Base-by-base conservation (phyloP, 352 stramenopile species). In the Hyphochytrium catenoides region DNA sequence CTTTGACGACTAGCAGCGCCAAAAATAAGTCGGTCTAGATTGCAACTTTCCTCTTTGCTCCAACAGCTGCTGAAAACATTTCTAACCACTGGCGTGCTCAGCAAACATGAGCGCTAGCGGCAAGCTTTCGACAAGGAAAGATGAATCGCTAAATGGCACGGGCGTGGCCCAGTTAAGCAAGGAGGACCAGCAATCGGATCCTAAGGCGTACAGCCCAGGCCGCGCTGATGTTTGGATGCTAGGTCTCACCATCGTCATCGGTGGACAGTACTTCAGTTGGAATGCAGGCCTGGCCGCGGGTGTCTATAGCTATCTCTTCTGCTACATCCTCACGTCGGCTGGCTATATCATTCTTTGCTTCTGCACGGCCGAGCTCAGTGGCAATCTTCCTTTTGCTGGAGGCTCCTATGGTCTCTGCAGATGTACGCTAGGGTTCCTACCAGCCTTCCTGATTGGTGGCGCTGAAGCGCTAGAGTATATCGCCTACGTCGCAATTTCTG, bases 151-250 rank as follows among this genome's bases (percentile, higher is more conserved):
- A n/a, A n/a, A n/a, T n/a, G n/a, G n/a, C n/a, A n/a, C n/a, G n/a
- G n/a, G n/a, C n/a, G n/a, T n/a, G n/a, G n/a, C n/a, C n/a, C n/a
- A n/a, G n/a, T n/a, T n/a, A n/a, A n/a, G n/a, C n/a, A n/a, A n/a
- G n/a, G n/a, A n/a, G n/a, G n/a, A n/a, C n/a, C n/a, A n/a, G n/a
- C n/a, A n/a, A n/a, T n/a, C n/a, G n/a, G n/a, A n/a, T n/a, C n/a
- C n/a, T n/a, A n/a, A n/a, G n/a, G n/a, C n/a, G n/a, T n/a, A n/a
- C n/a, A n/a, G n/a, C n/a, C n/a, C n/a, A n/a, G n/a, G n/a, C n/a
- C n/a, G n/a, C n/a, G n/a, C n/a, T n/a, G 51, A 59, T 29, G 44
- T 58, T 11, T 54, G 37, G 38, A 32, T 43, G 12, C 40, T 57
- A 16, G 50, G 50, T 3, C 31, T 57, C 19, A 44, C 50, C 1